Conservation (phyloP, 345 rosid genomes). For the Linum lewisii region DNA sequence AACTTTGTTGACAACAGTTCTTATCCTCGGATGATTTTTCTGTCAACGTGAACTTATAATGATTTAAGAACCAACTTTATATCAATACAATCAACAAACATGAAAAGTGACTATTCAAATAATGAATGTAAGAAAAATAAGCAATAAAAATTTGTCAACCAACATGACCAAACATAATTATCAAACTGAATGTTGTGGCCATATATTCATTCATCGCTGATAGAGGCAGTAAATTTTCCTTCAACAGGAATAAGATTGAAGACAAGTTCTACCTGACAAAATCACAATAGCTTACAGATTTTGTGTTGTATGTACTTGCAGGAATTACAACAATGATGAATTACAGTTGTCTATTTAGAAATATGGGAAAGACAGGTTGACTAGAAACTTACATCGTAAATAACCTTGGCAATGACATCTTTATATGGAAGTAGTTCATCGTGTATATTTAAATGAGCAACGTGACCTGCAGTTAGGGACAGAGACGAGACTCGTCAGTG, state of each 20-base stretch:
- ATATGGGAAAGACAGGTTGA: neutral
- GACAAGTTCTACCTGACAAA: neutral
- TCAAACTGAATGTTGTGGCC: neutral
- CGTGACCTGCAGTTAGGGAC: conserved; percentile 57
- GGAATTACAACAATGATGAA: neutral
- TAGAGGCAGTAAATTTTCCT: neutral
- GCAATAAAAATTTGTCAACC: neutral
- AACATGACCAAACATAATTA: neutral
- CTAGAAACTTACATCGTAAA: conserved; percentile 59
- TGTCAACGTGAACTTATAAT: conserved; percentile 22
- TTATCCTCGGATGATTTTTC: conserved; percentile 87
- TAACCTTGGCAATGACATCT: conserved; percentile 82
- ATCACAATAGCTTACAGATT: neutral
- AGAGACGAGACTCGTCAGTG: conserved; percentile 11
- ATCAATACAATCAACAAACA: neutral
- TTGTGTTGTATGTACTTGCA: neutral
- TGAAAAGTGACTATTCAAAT: neutral
- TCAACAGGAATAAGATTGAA: neutral
- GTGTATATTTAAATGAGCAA: conserved; percentile 90
- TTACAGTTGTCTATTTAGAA: neutral
- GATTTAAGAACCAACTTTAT: neutral
- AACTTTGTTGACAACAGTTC: conserved; percentile 76
- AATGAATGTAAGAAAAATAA: neutral
- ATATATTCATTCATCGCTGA: neutral
- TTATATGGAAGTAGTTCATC: conserved; percentile 73